phyloP scores from a whole-genome alignment of 164 flowering plant genomes.

The Cinnamomum chago region DNA sequence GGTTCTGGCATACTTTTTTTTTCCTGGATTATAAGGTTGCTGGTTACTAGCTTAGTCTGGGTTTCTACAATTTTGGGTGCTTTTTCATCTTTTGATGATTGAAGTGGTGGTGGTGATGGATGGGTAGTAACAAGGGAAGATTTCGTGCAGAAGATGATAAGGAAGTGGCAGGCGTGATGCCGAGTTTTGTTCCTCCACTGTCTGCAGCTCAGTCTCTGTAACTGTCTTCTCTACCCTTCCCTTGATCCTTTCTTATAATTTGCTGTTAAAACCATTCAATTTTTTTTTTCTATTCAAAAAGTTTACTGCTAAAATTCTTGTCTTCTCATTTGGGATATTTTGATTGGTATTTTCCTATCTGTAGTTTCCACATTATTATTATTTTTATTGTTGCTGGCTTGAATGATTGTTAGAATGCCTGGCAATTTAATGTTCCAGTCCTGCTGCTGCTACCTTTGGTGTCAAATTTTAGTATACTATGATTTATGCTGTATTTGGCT shows the following conservation, averaged over 20 bases:
- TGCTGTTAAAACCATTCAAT: not conserved
- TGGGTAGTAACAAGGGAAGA: constrained; percentile 17
- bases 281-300: not conserved
- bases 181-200: constrained; percentile 26
- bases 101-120: constrained; percentile 7
- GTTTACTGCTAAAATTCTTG: not conserved
- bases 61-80: not conserved
- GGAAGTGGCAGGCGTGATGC: constrained; percentile 26
- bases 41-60: not conserved
- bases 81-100: constrained; percentile 2
- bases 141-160: constrained; percentile 23
- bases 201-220: constrained; percentile 18
- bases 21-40: not conserved
- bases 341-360: not conserved
- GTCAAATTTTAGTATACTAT: not conserved
- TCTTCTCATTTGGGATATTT: not conserved
- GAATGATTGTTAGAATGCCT: not conserved
- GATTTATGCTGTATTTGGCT: not conserved
- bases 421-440: not conserved
- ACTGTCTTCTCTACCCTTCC: not conserved
- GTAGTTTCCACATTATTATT: not conserved
- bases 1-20: not conserved
- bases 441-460: not conserved
- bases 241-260: not conserved
- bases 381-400: not conserved